Conservation (phyloP, 2,329 filamentous ascomycete species). For the Lasiodiplodia gonubiensis region DNA sequence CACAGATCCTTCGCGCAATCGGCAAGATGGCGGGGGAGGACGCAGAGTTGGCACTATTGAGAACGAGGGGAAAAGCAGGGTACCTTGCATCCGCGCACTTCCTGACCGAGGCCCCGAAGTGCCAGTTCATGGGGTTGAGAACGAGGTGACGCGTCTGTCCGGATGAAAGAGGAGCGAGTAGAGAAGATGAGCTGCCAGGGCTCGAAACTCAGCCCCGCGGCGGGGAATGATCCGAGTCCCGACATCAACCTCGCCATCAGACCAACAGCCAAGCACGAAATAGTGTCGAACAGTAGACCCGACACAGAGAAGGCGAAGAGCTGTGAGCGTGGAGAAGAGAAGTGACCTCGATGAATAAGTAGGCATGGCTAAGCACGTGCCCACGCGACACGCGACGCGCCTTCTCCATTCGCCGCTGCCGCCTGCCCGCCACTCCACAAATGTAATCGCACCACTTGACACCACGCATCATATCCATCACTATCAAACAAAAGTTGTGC, state of each 20-base stretch:
- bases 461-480: not conserved
- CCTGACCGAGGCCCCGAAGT: not conserved
- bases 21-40: not conserved
- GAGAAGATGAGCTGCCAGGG: not conserved
- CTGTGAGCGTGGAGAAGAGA: not conserved
- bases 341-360: not conserved
- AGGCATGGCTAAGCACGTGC: not conserved
- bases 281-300: not conserved
- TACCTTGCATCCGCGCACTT: not conserved
- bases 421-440: not conserved
- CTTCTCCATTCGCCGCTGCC: not conserved
- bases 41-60: conserved; percentile 1
- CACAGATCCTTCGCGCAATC: not conserved
- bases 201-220: not conserved
- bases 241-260: not conserved
- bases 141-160: not conserved
- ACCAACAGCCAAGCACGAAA: not conserved
- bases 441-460: not conserved
- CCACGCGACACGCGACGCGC: not conserved
- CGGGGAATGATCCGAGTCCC: not conserved
- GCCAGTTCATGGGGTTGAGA: too few species aligned
- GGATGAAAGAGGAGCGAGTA: not conserved
- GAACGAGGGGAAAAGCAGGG: not conserved
- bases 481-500: not conserved
- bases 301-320: not conserved